Evolutionary conservation across 2,329 filamentous ascomycete genomes (phyloP).

Genomic region (Alternaria arborescens): DNA sequence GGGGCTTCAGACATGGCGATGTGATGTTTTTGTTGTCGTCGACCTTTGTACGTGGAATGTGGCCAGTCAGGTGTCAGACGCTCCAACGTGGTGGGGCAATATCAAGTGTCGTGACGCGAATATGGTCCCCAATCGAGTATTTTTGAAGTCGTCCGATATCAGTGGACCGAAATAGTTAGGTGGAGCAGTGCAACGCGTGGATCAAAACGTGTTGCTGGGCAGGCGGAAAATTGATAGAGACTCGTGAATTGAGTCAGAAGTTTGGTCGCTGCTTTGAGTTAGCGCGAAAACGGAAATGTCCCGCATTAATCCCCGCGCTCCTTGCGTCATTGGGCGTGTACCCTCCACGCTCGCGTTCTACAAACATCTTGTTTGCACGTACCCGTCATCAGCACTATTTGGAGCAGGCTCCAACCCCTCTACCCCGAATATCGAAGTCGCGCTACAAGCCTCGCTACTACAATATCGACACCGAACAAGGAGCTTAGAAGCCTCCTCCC

Average conservation of each 20-base stretch:
- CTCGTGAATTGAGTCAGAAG: conserved; percentile 32
- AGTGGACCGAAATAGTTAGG: conserved; percentile 2
- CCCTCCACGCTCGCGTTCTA: neutral
- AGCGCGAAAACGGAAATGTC: conserved; percentile 20
- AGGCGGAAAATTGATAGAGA: conserved; percentile 27
- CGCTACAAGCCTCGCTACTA: neutral
- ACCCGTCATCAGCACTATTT: neutral
- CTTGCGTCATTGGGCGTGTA: conserved; percentile 23
- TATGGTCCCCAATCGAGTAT: neutral
- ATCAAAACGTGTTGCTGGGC: conserved; percentile 11
- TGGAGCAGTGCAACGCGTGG: conserved; percentile 5
- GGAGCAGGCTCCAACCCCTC: neutral
- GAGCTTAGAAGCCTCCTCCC: neutral
- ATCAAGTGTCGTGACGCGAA: conserved; percentile 3
- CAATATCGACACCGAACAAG: neutral
- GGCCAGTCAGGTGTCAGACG: conserved; percentile 12
- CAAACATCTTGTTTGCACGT: conserved; percentile 4
- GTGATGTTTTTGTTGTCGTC: neutral
- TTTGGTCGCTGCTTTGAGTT: conserved; percentile 9
- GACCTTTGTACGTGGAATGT: conserved; percentile 5
- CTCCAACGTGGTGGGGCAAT: conserved; percentile 20
- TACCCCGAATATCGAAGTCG: neutral
- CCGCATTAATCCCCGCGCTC: conserved; percentile 15
- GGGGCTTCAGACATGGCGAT: conserved; percentile 39
- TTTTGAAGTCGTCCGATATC: neutral